Evolutionary conservation across 2,329 filamentous ascomycete genomes (phyloP).

Genomic region (Apiospora aurea): DNA sequence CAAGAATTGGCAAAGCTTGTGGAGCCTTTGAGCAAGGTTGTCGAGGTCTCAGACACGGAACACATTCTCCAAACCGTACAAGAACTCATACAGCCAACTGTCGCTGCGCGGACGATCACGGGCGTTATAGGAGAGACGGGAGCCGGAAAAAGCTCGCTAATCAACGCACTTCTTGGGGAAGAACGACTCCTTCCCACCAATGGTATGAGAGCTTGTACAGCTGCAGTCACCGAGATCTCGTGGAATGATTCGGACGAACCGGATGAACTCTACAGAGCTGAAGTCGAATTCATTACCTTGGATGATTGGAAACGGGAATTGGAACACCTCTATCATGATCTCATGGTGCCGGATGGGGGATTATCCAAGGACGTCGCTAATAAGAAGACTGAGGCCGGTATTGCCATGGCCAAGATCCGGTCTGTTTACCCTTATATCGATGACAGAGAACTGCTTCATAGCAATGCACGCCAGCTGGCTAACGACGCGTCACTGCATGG

Average conservation of each 20-base stretch:
- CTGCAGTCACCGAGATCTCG: slow-evolving; percentile 37
- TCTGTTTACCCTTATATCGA: slow-evolving; percentile 40
- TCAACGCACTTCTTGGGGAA: slow-evolving; percentile 35
- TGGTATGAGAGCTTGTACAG: slow-evolving; percentile 46
- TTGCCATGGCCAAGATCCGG: slow-evolving; percentile 39
- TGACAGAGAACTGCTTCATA: no score
- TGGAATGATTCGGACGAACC: slow-evolving; percentile 39
- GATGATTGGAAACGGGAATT: no score
- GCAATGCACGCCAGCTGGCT: no score
- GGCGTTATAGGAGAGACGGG: slow-evolving; percentile 35
- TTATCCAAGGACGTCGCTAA: slow-evolving; percentile 30
- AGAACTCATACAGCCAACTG: no score
- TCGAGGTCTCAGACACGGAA: no score
- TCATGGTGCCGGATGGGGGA: no score
- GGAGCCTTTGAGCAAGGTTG: no score
- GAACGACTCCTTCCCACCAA: slow-evolving; percentile 46
- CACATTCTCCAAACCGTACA: no score
- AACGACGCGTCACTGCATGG: no score
- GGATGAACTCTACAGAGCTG: slow-evolving; percentile 35
- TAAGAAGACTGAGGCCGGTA: slow-evolving; percentile 36
- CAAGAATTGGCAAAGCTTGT: no score
- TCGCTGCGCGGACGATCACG: no score
- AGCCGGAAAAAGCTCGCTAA: slow-evolving; percentile 35
- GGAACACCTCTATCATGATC: no score
- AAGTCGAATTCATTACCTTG: slow-evolving; percentile 40